phyloP scores from a whole-genome alignment of 768 basidiomycete genomes.

The Lactarius hatsudake region DNA sequence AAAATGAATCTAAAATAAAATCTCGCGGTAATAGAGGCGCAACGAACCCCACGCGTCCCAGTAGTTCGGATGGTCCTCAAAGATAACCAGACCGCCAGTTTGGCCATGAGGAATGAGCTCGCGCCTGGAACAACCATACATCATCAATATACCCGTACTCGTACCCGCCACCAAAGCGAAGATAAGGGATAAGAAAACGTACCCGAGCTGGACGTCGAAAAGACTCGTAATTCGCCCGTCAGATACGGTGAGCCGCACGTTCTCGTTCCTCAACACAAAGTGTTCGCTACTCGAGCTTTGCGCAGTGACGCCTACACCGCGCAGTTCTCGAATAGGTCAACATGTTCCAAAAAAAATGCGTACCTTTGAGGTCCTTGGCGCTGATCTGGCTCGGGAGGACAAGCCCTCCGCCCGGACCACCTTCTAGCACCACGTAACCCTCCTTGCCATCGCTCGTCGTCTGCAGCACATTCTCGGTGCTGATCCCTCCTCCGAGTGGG shows the following conservation, averaged over 20 bases:
- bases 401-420: constrained; percentile 38
- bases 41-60: constrained; percentile 83
- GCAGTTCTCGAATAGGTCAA: not conserved
- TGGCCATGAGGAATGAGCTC: constrained; percentile 74
- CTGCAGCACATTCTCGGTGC: constrained; percentile 56
- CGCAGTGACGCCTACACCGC: constrained; percentile 40
- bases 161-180: not conserved
- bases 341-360: not conserved
- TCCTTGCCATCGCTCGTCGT: constrained; percentile 58
- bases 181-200: constrained; percentile 29
- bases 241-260: constrained; percentile 72
- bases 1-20: not conserved
- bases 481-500: constrained; percentile 47
- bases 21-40: not conserved
- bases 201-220: constrained; percentile 71
- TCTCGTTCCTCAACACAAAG: constrained; percentile 69
- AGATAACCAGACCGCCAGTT: constrained; percentile 86
- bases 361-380: constrained; percentile 4
- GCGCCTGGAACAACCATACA: constrained; percentile 46
- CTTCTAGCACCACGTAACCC: constrained; percentile 72
- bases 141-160: not conserved
- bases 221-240: constrained; percentile 85
- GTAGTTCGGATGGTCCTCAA: constrained; percentile 84
- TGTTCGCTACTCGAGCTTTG: constrained; percentile 63
- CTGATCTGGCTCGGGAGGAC: constrained; percentile 26